phyloP scores from a whole-genome alignment of 345 rosid species.

The Hirschfeldia incana region DNA sequence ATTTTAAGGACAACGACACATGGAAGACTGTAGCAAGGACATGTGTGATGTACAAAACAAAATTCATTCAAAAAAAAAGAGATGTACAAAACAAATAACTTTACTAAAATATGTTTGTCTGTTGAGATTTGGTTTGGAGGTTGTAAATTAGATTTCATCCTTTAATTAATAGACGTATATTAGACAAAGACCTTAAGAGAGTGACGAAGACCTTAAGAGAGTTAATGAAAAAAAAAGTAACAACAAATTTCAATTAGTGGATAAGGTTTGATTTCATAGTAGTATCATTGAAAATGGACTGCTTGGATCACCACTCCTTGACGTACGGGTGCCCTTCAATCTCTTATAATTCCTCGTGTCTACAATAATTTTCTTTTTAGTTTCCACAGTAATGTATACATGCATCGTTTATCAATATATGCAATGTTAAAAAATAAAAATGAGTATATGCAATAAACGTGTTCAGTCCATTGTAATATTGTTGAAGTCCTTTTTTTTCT shows the following conservation, averaged over 20 bases:
- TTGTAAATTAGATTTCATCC: neutral
- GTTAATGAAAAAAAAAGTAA: neutral
- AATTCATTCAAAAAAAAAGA: no score
- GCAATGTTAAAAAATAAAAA: neutral
- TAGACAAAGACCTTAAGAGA: neutral
- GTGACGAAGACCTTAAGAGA: neutral
- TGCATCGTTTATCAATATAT: neutral
- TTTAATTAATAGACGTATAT: neutral
- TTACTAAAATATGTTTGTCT: neutral
- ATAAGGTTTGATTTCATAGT: slow-evolving; percentile 27
- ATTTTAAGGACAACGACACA: neutral
- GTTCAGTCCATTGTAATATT: no score
- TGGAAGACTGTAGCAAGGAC: neutral
- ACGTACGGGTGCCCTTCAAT: neutral
- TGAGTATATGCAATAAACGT: no score
- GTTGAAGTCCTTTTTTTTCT: neutral
- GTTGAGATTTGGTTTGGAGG: slow-evolving; percentile 26
- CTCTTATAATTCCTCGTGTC: neutral
- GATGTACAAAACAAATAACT: neutral
- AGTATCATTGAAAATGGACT: slow-evolving; percentile 15
- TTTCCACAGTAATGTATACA: neutral
- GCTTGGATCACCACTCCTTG: slow-evolving; percentile 33
- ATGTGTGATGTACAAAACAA: neutral
- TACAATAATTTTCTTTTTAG: neutral
- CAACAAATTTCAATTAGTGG: neutral